phyloP scores from a whole-genome alignment of 1,284 basidiomycete species.

The Fomes fomentarius region DNA sequence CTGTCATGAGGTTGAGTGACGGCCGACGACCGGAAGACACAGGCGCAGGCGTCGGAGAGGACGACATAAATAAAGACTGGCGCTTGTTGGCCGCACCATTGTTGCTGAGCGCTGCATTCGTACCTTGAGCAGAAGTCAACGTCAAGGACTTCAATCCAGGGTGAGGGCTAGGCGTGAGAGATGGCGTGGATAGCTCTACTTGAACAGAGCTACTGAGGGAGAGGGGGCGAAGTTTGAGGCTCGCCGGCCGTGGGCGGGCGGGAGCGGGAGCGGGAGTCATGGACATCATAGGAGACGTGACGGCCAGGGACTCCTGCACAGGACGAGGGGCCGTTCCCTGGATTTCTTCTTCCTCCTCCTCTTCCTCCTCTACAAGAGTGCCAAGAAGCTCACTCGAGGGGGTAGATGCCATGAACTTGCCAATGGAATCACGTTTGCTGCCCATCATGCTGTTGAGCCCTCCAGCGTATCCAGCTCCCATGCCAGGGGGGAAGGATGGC shows the following conservation, averaged over 20 bases:
- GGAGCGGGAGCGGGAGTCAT: constrained; percentile 40
- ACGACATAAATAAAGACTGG: constrained; percentile 32
- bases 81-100: constrained; percentile 29
- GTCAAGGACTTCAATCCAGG: constrained; percentile 53
- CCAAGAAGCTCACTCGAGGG: constrained; percentile 73
- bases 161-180: constrained; percentile 47
- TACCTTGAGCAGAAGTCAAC: constrained; percentile 41
- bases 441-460: constrained; percentile 46
- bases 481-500: constrained; percentile 54
- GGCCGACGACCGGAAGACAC: constrained; percentile 30
- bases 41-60: constrained; percentile 28
- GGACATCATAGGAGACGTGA: constrained; percentile 23
- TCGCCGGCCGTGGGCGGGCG: constrained; percentile 60
- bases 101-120: constrained; percentile 29
- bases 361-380: constrained; percentile 80
- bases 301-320: constrained; percentile 15
- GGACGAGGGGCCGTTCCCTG: constrained; percentile 27
- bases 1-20: constrained; percentile 32
- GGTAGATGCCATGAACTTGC: constrained; percentile 60
- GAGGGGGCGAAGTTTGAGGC: constrained; percentile 69
- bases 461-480: constrained; percentile 44
- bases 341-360: constrained; percentile 67
- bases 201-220: constrained; percentile 55
- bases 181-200: constrained; percentile 56
- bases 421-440: constrained; percentile 76